phyloP scores from a whole-genome alignment of 306 rosid genomes.

The Carpinus viminea region DNA sequence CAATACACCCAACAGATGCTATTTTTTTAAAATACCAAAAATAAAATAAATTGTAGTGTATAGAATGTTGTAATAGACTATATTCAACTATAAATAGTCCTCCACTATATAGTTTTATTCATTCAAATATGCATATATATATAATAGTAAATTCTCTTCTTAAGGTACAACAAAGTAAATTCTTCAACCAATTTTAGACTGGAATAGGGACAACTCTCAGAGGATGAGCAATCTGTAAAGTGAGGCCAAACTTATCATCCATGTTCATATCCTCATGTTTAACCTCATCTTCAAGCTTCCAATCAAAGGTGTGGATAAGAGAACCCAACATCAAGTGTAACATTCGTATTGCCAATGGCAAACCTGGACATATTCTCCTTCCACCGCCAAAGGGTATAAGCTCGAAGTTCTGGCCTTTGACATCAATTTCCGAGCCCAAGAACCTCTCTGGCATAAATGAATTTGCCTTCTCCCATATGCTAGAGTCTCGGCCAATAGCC shows the following conservation, averaged over 20 bases:
- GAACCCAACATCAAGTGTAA: constrained; percentile 54
- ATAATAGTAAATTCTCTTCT: too few species aligned
- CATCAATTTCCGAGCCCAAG: constrained; percentile 41
- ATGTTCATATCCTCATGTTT: constrained; percentile 38
- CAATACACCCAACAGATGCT: too few species aligned
- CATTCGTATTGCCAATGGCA: constrained; percentile 50
- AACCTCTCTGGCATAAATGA: constrained; percentile 59
- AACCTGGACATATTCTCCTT: constrained; percentile 46
- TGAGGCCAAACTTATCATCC: constrained; percentile 55
- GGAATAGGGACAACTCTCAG: constrained; percentile 38
- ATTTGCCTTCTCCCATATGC: constrained; percentile 40
- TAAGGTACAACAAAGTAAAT: too few species aligned
- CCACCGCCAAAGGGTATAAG: constrained; percentile 56
- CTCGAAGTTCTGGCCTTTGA: constrained; percentile 45
- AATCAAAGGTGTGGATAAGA: constrained; percentile 50
- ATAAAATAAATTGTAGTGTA: too few species aligned
- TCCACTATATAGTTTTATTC: too few species aligned
- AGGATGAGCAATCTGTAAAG: constrained; percentile 40
- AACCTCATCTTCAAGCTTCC: constrained; percentile 51
- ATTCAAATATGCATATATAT: too few species aligned
- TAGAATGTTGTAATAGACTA: too few species aligned
- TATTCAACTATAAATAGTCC: too few species aligned
- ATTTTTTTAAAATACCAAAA: too few species aligned
- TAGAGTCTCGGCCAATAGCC: constrained; percentile 47
- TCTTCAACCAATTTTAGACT: neutral